Percentiles rank a stretch among this genome's conserved stretches.
phyloP scores from a whole-genome alignment of 2,329 filamentous ascomycete genomes.

The Fusarium sp. region DNA sequence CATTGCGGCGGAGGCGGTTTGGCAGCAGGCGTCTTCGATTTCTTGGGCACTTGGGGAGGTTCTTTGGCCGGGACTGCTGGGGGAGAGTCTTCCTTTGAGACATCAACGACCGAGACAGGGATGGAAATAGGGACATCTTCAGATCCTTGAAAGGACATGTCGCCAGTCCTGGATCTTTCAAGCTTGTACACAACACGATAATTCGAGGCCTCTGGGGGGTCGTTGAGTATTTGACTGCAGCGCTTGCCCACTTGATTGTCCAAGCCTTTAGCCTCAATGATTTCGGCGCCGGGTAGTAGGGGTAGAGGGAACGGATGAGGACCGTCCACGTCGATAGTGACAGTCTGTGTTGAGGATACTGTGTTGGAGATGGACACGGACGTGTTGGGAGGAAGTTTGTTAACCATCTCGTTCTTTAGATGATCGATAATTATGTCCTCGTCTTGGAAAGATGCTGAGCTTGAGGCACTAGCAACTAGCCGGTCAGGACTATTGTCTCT shows the following conservation, averaged over 20 bases:
- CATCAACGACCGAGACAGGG: constrained; percentile 44
- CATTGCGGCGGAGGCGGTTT: constrained; percentile 31
- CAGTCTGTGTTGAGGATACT: constrained; percentile 70
- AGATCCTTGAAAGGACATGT: constrained; percentile 54
- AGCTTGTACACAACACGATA: constrained; percentile 71
- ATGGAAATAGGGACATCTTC: constrained; percentile 45
- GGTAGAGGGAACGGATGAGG: constrained; percentile 62
- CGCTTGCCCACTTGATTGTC: constrained; percentile 18
- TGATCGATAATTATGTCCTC: constrained; percentile 57
- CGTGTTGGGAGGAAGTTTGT: constrained; percentile 65
- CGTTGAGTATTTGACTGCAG: constrained; percentile 33
- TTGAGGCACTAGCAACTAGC: not conserved
- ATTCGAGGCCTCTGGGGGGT: constrained; percentile 47
- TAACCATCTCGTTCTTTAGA: constrained; percentile 66
- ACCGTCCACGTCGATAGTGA: constrained; percentile 72
- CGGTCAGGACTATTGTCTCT: constrained; percentile 5
- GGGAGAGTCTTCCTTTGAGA: constrained; percentile 40
- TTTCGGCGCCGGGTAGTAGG: constrained; percentile 68
- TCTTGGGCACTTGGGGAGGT: constrained; percentile 29
- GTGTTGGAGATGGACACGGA: constrained; percentile 71
- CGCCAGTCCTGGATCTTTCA: constrained; percentile 63
- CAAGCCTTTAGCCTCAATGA: constrained; percentile 64
- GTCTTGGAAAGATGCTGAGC: constrained; percentile 38
- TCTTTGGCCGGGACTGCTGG: constrained; percentile 16
- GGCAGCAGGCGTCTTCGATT: not conserved